Conservation (phyloP, 2,329 filamentous ascomycete genomes). For the Teratosphaeria zuluensis region DNA sequence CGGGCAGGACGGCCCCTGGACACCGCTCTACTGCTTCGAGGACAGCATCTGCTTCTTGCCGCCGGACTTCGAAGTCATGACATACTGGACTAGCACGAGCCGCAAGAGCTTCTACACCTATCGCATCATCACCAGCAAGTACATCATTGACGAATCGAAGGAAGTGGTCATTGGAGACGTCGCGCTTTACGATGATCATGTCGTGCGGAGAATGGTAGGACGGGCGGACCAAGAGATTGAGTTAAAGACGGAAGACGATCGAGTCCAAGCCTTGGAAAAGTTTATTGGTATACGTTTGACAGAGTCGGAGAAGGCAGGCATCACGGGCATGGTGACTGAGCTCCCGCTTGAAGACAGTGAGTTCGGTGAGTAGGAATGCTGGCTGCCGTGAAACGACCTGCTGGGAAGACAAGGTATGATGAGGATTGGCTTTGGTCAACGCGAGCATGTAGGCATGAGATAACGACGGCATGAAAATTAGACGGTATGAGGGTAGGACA, state of each 20-base stretch:
- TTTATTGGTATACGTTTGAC: constrained; percentile 35
- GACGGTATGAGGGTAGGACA: no score
- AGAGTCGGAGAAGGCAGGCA: constrained; percentile 29
- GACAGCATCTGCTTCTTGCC: constrained; percentile 50
- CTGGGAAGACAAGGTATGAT: no score
- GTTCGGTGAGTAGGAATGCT: neutral
- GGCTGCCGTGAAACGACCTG: neutral
- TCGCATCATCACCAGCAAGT: constrained; percentile 44
- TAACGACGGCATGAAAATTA: no score
- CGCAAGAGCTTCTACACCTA: constrained; percentile 45
- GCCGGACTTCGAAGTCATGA: constrained; percentile 52
- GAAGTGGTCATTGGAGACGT: constrained; percentile 27
- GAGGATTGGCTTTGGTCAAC: no score
- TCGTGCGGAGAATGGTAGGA: constrained; percentile 37
- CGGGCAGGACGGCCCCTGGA: constrained; percentile 41
- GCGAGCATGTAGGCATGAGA: no score
- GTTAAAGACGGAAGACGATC: constrained; percentile 33
- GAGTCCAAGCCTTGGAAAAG: constrained; percentile 33
- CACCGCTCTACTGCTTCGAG: constrained; percentile 54
- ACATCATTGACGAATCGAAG: constrained; percentile 36
- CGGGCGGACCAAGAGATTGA: constrained; percentile 31
- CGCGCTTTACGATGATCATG: constrained; percentile 32
- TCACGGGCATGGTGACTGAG: constrained; percentile 17
- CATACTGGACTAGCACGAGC: constrained; percentile 44
- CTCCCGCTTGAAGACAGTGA: neutral